A percentile compares a stretch with the other conserved stretches of the same genome.
Conservation (phyloP, 1,284 basidiomycete genomes). For the Ganoderma multipileum region DNA sequence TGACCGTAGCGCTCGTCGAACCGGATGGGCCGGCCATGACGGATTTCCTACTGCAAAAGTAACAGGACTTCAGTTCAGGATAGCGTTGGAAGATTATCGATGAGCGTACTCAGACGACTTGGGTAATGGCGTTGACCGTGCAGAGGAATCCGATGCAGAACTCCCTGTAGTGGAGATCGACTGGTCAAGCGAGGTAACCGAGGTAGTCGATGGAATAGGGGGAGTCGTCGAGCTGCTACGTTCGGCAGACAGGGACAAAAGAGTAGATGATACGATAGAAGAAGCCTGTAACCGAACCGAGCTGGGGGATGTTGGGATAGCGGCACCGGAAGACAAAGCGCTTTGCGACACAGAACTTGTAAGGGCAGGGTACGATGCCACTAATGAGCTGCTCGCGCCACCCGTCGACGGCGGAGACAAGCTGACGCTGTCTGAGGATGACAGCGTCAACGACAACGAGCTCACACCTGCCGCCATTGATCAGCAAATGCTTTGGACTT, state of each 20-base stretch:
- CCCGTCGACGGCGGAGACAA: slow-evolving; percentile 12
- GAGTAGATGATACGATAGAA: slow-evolving; percentile 11
- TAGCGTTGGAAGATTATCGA: neutral
- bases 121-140: neutral
- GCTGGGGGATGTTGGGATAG: neutral
- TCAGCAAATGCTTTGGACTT: slow-evolving; percentile 4
- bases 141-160: neutral
- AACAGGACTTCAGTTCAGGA: neutral
- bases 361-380: slow-evolving; percentile 10
- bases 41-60: neutral
- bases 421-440: slow-evolving; percentile 10
- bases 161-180: slow-evolving; percentile 12
- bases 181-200: slow-evolving; percentile 12
- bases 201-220: neutral
- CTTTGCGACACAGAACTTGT: neutral
- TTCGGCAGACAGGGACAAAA: neutral
- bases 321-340: slow-evolving; percentile 5
- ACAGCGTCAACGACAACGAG: slow-evolving; percentile 13
- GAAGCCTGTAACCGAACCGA: slow-evolving; percentile 8
- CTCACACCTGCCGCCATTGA: slow-evolving; percentile 8
- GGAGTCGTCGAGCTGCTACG: neutral
- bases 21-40: slow-evolving; percentile 8
- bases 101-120: neutral
- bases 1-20: neutral
- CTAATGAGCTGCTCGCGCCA: slow-evolving; percentile 6